Percentiles rank a stretch among this genome's conserved stretches.
phyloP scores from a whole-genome alignment of 805 yeast genomes.

The Clavispora fructus region DNA sequence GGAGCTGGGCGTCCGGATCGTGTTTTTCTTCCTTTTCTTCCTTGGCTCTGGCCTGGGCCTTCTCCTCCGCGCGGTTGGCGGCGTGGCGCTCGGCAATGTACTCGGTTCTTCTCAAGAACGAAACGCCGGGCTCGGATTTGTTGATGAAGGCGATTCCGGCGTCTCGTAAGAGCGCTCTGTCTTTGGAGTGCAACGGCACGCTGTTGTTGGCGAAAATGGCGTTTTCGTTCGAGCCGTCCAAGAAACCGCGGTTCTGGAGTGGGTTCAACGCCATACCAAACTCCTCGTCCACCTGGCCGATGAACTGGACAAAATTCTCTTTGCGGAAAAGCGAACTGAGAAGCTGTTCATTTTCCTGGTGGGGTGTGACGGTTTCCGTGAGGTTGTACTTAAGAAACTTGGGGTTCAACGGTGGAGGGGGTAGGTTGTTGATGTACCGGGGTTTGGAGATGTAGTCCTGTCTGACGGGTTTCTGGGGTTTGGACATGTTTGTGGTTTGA shows the following conservation, averaged over 20 bases:
- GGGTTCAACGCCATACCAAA: slow-evolving; percentile 77
- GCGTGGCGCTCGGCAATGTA: slow-evolving; percentile 66
- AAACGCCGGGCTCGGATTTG: slow-evolving; percentile 48
- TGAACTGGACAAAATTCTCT: slow-evolving; percentile 61
- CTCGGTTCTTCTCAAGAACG: slow-evolving; percentile 93
- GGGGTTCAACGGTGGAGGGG: slow-evolving; percentile 92
- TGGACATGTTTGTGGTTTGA: slow-evolving; percentile 18
- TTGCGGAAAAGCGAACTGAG: slow-evolving; percentile 69
- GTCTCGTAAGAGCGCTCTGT: slow-evolving; percentile 70
- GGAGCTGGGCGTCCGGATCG: slow-evolving; percentile 60
- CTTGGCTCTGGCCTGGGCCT: slow-evolving; percentile 16
- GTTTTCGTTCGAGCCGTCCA: slow-evolving; percentile 54
- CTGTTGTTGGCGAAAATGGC: slow-evolving; percentile 29
- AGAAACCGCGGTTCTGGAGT: slow-evolving; percentile 57
- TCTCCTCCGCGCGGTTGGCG: slow-evolving; percentile 24
- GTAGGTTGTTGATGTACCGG: slow-evolving; percentile 79
- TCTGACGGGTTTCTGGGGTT: slow-evolving; percentile 38
- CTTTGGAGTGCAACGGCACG: slow-evolving; percentile 66
- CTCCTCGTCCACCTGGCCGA: slow-evolving; percentile 52
- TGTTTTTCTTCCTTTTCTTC: slow-evolving; percentile 22
- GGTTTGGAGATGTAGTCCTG: slow-evolving; percentile 79
- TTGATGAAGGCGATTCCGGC: slow-evolving; percentile 52
- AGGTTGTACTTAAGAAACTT: slow-evolving; percentile 59
- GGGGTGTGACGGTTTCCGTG: slow-evolving; percentile 31
- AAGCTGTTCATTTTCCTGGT: slow-evolving; percentile 41